phyloP scores from a whole-genome alignment of 805 yeast genomes.

The Yamadazyma phyllophila region DNA sequence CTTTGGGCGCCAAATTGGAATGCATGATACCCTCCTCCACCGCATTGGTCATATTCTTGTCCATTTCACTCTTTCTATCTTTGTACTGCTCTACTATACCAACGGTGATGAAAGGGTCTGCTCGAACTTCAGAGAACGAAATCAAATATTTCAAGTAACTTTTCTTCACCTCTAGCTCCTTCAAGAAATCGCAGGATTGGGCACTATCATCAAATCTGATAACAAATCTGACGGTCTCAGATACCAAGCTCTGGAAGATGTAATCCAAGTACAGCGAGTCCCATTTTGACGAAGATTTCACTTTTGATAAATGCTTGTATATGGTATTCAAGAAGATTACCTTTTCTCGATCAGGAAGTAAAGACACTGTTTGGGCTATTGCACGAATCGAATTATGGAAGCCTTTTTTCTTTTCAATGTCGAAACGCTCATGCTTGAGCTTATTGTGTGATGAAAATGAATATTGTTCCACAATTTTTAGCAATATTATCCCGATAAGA shows the following conservation, averaged over 20 bases:
- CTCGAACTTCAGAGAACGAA: conserved; percentile 8
- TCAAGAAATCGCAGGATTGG: background rate
- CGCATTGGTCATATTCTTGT: conserved; percentile 12
- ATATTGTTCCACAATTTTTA: background rate
- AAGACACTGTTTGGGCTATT: conserved; percentile 28
- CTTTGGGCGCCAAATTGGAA: conserved; percentile 16
- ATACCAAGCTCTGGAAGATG: conserved; percentile 2
- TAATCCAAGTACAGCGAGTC: background rate
- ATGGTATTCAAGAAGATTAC: conserved; percentile 16
- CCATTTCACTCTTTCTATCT: conserved; percentile 19
- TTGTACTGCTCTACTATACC: conserved; percentile 23
- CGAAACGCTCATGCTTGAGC: background rate
- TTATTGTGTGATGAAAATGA: background rate
- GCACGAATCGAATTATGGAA: conserved; percentile 28
- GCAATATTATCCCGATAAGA: conserved; percentile 1
- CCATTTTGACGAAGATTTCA: background rate
- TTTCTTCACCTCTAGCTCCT: background rate
- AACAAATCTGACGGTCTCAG: conserved; percentile 9
- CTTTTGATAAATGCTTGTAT: background rate
- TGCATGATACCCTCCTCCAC: conserved; percentile 28
- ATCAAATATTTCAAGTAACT: background rate
- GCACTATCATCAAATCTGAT: conserved; percentile 10
- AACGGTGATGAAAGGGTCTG: conserved; percentile 25
- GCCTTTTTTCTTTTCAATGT: conserved; percentile 17
- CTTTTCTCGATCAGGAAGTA: conserved; percentile 17